These are phyloP conservation scores for Haplosporangium sp. DNA, from an alignment of 371 early-diverging fungal species.

Conservation along the genomic window DNA sequence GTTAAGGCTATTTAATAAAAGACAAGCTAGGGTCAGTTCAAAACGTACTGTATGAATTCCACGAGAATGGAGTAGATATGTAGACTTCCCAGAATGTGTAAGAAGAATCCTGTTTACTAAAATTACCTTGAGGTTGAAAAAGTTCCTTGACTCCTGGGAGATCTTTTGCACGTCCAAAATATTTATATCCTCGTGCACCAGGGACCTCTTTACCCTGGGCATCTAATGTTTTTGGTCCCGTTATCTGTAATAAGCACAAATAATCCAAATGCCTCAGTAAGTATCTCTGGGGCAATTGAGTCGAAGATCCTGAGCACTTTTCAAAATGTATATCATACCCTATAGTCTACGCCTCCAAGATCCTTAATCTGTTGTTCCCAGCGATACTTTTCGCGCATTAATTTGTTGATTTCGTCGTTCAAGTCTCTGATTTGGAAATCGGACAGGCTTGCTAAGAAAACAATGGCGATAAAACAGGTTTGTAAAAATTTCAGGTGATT, in stretches of 20 bases:
- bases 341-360: slow-evolving; percentile 95
- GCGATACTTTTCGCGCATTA: slow-evolving; percentile 88
- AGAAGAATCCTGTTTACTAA: neutral
- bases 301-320: too few species aligned
- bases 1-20: slow-evolving; percentile 27
- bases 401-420: slow-evolving; percentile 96
- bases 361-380: slow-evolving; percentile 95
- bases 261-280: neutral
- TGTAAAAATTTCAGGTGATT: too few species aligned
- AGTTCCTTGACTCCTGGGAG: slow-evolving; percentile 95
- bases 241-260: slow-evolving; percentile 59
- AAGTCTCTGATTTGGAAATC: slow-evolving; percentile 94
- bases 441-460: slow-evolving; percentile 74
- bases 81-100: neutral
- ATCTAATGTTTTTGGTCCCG: slow-evolving; percentile 84
- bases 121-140: slow-evolving; percentile 71
- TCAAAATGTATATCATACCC: slow-evolving; percentile 59
- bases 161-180: slow-evolving; percentile 97
- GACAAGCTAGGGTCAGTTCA: neutral
- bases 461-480: too few species aligned
- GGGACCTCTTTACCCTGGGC: slow-evolving; percentile 92
- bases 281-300: neutral
- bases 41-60: neutral
- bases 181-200: slow-evolving; percentile 94
- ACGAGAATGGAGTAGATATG: too few species aligned